Percentiles rank a stretch among this genome's conserved stretches.
phyloP scores from a whole-genome alignment of 352 stramenopile species.

The Phytophthora pistaciae region DNA sequence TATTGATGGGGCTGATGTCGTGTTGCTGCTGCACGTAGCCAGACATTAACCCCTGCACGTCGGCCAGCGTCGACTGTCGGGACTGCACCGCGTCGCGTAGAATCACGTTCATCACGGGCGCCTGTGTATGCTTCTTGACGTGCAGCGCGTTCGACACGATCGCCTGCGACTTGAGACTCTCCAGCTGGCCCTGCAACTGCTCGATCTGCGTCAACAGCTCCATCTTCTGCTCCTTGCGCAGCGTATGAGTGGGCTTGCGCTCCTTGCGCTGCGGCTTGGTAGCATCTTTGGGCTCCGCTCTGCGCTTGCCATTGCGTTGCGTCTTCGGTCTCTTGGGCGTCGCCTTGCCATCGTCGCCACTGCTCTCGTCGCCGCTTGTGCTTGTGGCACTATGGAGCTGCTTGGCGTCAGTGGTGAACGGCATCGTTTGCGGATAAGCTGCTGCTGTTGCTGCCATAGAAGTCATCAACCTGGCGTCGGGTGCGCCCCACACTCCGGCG shows the following conservation, averaged over 20 bases:
- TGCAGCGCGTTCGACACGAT: constrained; percentile 44
- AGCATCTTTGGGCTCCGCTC: constrained; percentile 5
- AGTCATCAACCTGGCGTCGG: neutral
- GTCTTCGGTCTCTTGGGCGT: constrained; percentile 14
- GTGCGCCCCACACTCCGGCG: neutral
- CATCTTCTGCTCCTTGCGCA: constrained; percentile 42
- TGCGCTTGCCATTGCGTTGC: neutral
- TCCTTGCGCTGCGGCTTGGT: constrained; percentile 28
- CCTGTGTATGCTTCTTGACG: constrained; percentile 42
- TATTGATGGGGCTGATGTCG: constrained; percentile 47
- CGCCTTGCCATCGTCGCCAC: constrained; percentile 19
- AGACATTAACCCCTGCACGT: constrained; percentile 41
- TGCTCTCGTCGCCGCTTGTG: constrained; percentile 36
- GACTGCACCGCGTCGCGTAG: constrained; percentile 39
- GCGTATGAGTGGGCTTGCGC: constrained; percentile 36
- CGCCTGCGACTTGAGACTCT: constrained; percentile 45
- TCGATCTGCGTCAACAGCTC: constrained; percentile 35
- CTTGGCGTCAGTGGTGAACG: neutral
- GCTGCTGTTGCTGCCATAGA: neutral
- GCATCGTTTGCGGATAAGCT: constrained; percentile 1
- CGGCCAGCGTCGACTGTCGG: constrained; percentile 35
- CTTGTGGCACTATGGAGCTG: constrained; percentile 18
- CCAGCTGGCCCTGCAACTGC: constrained; percentile 31
- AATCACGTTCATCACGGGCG: constrained; percentile 45
- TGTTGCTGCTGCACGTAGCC: constrained; percentile 45